Evolutionary conservation across 2,329 filamentous ascomycete species (phyloP), one percentile per base, ranked within the genome.

Genomic region (Ceratocystis cacaofunesta): DNA sequence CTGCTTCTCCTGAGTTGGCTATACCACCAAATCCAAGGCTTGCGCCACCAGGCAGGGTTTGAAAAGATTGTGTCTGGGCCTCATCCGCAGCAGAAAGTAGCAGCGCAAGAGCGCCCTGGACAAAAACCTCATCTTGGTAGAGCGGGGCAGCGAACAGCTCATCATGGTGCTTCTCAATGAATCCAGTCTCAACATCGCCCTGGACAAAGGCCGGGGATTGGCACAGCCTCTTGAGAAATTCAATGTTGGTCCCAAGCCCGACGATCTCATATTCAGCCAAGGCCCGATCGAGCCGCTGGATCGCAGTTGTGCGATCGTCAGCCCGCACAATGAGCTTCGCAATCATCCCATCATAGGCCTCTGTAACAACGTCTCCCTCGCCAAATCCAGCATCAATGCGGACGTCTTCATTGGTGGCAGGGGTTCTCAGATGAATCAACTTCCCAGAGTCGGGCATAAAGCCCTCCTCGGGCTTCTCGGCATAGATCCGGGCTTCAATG

Each of bases 271-370:
- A 99, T 61, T 90, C 82, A 69, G 90, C 87, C 10, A 99, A 78
- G 0, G 94, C 92, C 3, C 86, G 79, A 46, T 85, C 84, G 67
- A 99, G 80, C 74, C 90, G 95, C 67, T 89, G 85, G 62, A 99
- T 87, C 2, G 92, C 90, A 30, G 88, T 87, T 72, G 88, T 83
- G 67, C 94, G 83, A 66, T 87, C 87, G 17, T 84, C 82, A 0
- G 89, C 94, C 66, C 89, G 84, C 5, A 97, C 90, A 70, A 99
- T 99, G 63, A 99, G 82, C 77, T 99, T 99, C 57, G 94, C 90
- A 70, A 99, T 96, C 94, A 99, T 99, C 32, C 94, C 94, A 71
- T 99, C 94, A 75, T 99, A 99, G 65, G 94, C 89, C 67, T 92
- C 90, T 0, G 92, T 95, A 2, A 99, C 89, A 68, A 90, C 90